Evolutionary conservation across 371 early-diverging fungal genomes (phyloP), one percentile per base, ranked within the genome.

Genomic region (Rhizomucor miehei): DNA sequence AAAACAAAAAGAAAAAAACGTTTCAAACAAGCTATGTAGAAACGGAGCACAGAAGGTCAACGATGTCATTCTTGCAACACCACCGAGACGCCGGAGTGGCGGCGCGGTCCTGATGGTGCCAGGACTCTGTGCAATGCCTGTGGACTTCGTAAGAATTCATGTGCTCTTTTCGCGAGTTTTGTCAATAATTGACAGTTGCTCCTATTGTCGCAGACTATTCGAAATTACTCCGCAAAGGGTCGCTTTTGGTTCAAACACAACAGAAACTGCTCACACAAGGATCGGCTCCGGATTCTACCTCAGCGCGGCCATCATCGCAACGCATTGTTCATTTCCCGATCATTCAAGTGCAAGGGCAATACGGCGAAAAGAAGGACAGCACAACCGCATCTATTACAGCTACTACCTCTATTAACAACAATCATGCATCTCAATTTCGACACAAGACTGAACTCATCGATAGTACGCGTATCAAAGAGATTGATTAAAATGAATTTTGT

Each of bases 91-190:
- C 85, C 88, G 6, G 84, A 82, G 60, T 88, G 88, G 88, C 72
- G 88, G 36, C 75, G 88, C 46, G 88, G 88, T 6, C 88, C 86
- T 5, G 78, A 82, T 57, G 88, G 88, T 2, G 82, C 86, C 6
- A 63, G 81, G 54, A 85, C 85, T 0, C 61, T 88, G 1, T 88
- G 88, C 50, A 88, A 88, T 63, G 82, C 85, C 6, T 88, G 88
- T 59, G 88, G 88, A 11, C 56, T 84, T 51, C 81, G 84, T 84
- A 75, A 67, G 77, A 54, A 9, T 10, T 12, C 29, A 29, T 29
- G n/a, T n/a, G n/a, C 24, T 37, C 23, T 6, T 40, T 3, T 24
- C n/a, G 16, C 38, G 24, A 48, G 1, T n/a, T 24, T 48, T 12
- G n/a, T 23, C 9, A 25, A 19, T 21, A 23, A n/a, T 11, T 21